Percentiles rank a stretch among this genome's conserved stretches.
Conservation (phyloP, 2,329 filamentous ascomycete genomes). For the Nakataea oryzae region DNA sequence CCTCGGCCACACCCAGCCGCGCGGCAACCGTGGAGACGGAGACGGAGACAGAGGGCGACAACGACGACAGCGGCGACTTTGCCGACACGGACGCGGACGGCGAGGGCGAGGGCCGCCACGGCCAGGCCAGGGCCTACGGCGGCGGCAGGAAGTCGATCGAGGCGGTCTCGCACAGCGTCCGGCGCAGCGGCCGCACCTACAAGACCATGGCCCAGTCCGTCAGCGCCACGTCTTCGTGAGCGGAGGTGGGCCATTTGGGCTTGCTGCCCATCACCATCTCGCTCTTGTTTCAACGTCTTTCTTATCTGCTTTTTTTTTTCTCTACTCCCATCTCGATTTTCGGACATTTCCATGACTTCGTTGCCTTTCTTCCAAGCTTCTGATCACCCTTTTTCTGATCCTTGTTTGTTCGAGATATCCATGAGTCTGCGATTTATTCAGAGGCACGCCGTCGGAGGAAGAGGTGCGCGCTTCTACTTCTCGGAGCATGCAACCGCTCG, state of each 20-base stretch:
- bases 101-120: not conserved
- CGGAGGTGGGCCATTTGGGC: not conserved
- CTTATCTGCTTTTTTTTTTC: not conserved
- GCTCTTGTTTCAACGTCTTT: too few species aligned
- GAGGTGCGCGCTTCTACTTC: too few species aligned
- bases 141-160: not conserved
- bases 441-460: too few species aligned
- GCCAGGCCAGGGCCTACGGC: not conserved
- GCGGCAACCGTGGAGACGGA: not conserved
- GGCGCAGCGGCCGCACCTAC: slow-evolving; percentile 3
- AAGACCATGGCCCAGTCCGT: not conserved
- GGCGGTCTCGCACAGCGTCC: not conserved
- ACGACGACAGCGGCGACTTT: not conserved
- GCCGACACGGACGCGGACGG: not conserved
- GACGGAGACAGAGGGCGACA: not conserved
- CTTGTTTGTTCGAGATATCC: too few species aligned
- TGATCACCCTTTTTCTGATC: too few species aligned
- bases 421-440: too few species aligned
- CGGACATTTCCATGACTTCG: too few species aligned
- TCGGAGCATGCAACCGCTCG: too few species aligned
- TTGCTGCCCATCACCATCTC: not conserved
- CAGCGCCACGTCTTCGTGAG: not conserved
- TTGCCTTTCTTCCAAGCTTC: too few species aligned
- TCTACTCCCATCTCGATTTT: too few species aligned
- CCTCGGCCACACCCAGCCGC: not conserved